These are phyloP conservation scores for Boletus barrowsii DNA, from an alignment of 768 basidiomycete genomes.

Conservation along the genomic window DNA sequence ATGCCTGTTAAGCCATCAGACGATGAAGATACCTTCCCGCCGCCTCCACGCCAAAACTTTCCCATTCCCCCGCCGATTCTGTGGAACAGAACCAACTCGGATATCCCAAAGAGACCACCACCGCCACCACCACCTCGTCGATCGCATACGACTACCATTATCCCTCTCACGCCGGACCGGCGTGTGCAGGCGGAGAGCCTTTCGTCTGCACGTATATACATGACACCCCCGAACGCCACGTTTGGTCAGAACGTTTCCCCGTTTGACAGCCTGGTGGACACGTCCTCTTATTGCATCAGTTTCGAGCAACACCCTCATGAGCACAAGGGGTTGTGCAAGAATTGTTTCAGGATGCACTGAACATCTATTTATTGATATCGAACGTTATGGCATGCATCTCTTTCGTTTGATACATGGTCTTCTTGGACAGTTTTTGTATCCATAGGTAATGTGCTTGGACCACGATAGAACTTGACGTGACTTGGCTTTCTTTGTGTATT, in stretches of 20 bases:
- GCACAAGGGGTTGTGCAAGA: conserved; percentile 60
- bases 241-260: conserved; percentile 51
- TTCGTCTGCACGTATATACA: conserved; percentile 20
- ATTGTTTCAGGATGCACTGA: conserved; percentile 57
- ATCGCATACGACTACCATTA: conserved; percentile 26
- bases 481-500: too few species aligned
- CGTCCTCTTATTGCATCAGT: conserved; percentile 43
- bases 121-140: conserved; percentile 59
- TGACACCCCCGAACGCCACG: conserved; percentile 29
- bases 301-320: conserved; percentile 72
- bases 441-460: too few species aligned
- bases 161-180: conserved; percentile 51
- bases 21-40: conserved; percentile 23
- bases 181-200: conserved; percentile 14
- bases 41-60: conserved; percentile 18
- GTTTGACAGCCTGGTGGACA: conserved; percentile 61
- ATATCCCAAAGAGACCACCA: conserved; percentile 37
- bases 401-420: background rate
- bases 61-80: conserved; percentile 16
- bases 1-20: conserved; percentile 28
- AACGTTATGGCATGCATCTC: background rate
- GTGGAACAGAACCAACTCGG: conserved; percentile 24
- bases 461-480: too few species aligned
- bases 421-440: background rate
- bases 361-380: background rate